Percentiles rank a stretch among this genome's conserved stretches.
Conservation (phyloP, 1,284 basidiomycete genomes). For the Pseudomicrostroma phylloplanum region DNA sequence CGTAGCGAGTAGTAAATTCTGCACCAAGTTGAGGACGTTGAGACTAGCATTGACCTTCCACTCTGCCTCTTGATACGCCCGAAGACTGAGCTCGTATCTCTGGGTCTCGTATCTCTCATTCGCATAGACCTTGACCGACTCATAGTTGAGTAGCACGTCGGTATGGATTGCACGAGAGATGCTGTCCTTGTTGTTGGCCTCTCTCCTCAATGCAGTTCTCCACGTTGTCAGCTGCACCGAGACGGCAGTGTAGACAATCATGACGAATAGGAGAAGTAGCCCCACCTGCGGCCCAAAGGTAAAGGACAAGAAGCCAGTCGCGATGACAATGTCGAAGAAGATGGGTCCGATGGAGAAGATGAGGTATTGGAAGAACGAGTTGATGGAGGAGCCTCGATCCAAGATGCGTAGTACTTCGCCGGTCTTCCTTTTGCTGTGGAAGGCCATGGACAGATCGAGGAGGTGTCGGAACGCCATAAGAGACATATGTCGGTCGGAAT, state of each 20-base stretch:
- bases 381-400: constrained; percentile 61
- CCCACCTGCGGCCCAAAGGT: constrained; percentile 63
- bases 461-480: constrained; percentile 48
- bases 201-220: constrained; percentile 61
- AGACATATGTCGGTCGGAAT: constrained; percentile 55
- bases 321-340: constrained; percentile 64
- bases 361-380: constrained; percentile 53
- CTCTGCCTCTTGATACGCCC: constrained; percentile 69
- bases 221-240: constrained; percentile 62
- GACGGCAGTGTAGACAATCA: constrained; percentile 71
- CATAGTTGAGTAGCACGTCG: constrained; percentile 46
- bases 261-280: constrained; percentile 67
- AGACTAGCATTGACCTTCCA: constrained; percentile 58
- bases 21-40: constrained; percentile 46
- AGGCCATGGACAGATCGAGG: constrained; percentile 66
- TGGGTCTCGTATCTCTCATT: constrained; percentile 72
- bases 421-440: constrained; percentile 68
- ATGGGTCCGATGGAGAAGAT: constrained; percentile 74
- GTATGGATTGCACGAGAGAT: constrained; percentile 41
- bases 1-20: constrained; percentile 40
- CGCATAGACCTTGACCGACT: constrained; percentile 65
- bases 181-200: constrained; percentile 38
- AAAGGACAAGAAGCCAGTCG: constrained; percentile 60
- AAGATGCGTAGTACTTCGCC: constrained; percentile 64
- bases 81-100: constrained; percentile 67